Conservation (phyloP, 2,329 filamentous ascomycete genomes). For the Didymella keratinophila region DNA sequence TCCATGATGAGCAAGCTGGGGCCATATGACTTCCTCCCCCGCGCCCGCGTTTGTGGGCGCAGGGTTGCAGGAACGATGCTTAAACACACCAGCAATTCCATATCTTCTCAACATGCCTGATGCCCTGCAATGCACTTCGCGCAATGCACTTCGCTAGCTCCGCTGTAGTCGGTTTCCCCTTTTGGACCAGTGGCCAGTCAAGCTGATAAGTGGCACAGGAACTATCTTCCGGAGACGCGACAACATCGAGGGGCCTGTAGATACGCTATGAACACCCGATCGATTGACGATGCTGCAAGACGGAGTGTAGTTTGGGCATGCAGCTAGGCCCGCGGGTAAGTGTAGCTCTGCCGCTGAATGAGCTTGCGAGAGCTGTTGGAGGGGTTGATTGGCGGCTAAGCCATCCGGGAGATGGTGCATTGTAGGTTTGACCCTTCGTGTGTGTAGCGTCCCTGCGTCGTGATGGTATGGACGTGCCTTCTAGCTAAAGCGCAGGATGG, state of each 20-base stretch:
- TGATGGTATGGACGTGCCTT: background rate
- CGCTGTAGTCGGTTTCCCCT: background rate
- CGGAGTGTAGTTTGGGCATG: background rate
- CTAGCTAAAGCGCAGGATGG: background rate
- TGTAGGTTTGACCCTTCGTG: background rate
- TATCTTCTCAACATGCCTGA: conserved; percentile 41
- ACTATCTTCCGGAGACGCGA: background rate
- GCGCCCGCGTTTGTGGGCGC: conserved; percentile 1
- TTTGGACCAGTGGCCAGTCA: background rate
- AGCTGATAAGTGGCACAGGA: conserved; percentile 13
- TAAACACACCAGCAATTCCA: conserved; percentile 33
- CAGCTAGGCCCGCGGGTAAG: conserved; percentile 1
- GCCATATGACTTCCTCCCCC: conserved; percentile 42
- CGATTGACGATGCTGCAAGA: background rate
- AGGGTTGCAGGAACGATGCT: conserved; percentile 34
- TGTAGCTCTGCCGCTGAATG: background rate
- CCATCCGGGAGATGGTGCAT: background rate
- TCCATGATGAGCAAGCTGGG: conserved; percentile 47
- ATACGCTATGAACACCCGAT: background rate
- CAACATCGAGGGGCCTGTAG: background rate
- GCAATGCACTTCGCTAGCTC: conserved; percentile 1
- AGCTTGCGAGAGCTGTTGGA: background rate
- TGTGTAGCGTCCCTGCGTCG: background rate
- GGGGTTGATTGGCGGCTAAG: background rate
- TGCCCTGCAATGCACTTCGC: no score